Evolutionary conservation across 1,284 basidiomycete genomes (phyloP).

Genomic region (Marasmius tenuissimus): DNA sequence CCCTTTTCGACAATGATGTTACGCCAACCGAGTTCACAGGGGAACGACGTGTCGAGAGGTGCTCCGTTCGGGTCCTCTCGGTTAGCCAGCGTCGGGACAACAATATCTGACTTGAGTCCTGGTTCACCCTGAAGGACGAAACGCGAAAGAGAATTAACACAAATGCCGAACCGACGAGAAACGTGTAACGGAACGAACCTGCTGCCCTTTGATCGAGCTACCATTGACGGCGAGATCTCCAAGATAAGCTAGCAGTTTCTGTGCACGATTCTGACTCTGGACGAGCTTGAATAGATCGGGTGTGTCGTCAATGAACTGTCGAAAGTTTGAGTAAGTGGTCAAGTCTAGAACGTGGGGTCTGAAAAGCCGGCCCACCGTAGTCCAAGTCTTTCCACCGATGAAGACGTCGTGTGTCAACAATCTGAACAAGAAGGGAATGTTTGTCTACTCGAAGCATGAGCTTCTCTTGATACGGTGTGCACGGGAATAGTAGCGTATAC

Average conservation of each 20-base stretch:
- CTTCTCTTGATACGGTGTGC: background rate
- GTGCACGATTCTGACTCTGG: constrained; percentile 96
- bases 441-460: constrained; percentile 60
- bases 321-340: background rate
- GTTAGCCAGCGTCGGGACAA: constrained; percentile 81
- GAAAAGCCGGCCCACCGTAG: constrained; percentile 61
- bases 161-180: background rate
- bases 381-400: constrained; percentile 97
- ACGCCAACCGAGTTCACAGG: constrained; percentile 93
- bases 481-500: constrained; percentile 33
- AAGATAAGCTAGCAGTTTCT: constrained; percentile 95
- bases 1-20: constrained; percentile 99
- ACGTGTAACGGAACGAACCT: constrained; percentile 32
- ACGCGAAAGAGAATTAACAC: background rate
- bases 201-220: constrained; percentile 92
- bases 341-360: background rate
- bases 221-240: constrained; percentile 99
- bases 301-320: constrained; percentile 97
- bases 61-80: constrained; percentile 74
- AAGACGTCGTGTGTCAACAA: constrained; percentile 98
- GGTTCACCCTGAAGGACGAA: constrained; percentile 75
- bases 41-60: constrained; percentile 77
- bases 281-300: constrained; percentile 99
- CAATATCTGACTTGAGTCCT: constrained; percentile 89
- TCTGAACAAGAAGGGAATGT: constrained; percentile 99